A percentile compares a stretch with the other conserved stretches of the same genome.
Evolutionary conservation across 805 yeast genomes (phyloP).

Genomic region (Kluyveromyces aestuarii): DNA sequence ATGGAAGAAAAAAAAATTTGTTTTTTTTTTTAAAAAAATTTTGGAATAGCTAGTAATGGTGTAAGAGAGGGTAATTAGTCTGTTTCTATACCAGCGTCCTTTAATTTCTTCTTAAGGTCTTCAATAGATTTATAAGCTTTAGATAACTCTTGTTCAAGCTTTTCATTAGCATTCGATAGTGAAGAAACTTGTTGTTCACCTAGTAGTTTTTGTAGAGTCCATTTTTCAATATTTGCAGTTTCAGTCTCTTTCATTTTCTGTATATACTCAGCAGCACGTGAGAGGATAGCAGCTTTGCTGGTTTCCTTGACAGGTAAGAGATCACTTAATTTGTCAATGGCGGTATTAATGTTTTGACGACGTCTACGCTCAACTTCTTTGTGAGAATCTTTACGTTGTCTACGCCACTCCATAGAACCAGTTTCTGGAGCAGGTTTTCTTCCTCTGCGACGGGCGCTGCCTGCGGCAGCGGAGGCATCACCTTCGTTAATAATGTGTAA

Average conservation of each 20-base stretch:
- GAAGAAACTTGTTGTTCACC: conserved; percentile 89
- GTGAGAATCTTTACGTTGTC: conserved; percentile 77
- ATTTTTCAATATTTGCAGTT: conserved; percentile 81
- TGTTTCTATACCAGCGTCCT: conserved; percentile 8
- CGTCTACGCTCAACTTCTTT: conserved; percentile 93
- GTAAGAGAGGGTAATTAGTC: neutral
- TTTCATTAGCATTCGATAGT: conserved; percentile 75
- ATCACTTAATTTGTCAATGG: conserved; percentile 72
- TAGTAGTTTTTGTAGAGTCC: conserved; percentile 87
- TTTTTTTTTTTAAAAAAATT: no score
- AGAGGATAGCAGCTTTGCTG: conserved; percentile 84
- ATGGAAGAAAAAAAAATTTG: neutral
- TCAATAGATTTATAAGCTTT: conserved; percentile 90
- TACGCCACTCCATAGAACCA: conserved; percentile 26
- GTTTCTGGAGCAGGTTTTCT: conserved; percentile 22
- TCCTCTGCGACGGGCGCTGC: conserved; percentile 16
- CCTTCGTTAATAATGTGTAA: conserved; percentile 3
- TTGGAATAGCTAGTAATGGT: neutral
- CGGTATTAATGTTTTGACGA: conserved; percentile 78
- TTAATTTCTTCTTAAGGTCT: conserved; percentile 53
- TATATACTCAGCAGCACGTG: conserved; percentile 84
- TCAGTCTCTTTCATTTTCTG: conserved; percentile 85
- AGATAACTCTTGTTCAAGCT: conserved; percentile 78
- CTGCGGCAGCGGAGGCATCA: conserved; percentile 8
- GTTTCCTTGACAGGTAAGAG: conserved; percentile 69